Evolutionary conservation across 371 early-diverging fungal genomes (phyloP).

Genomic region (Circinella minor): DNA sequence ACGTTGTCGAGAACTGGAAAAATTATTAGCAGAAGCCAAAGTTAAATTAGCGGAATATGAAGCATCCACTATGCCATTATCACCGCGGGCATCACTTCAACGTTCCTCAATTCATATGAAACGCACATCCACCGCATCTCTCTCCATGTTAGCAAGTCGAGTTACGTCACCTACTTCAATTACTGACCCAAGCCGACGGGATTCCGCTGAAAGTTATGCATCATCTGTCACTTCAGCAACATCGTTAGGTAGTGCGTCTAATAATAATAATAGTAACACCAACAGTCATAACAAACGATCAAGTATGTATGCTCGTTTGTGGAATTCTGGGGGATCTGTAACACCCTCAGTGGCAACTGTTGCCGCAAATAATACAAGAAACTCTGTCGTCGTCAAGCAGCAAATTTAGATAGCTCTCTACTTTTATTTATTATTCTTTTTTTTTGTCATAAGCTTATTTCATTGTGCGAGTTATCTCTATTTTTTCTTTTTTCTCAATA

Average conservation of each 20-base stretch:
- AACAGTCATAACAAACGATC: conserved; percentile 39
- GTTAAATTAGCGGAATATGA: conserved; percentile 50
- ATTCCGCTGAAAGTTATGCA: conserved; percentile 45
- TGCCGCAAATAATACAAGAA: not conserved
- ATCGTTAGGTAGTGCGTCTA: conserved; percentile 30
- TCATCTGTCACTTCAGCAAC: conserved; percentile 41
- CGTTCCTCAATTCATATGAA: conserved; percentile 12
- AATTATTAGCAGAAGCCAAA: conserved; percentile 54
- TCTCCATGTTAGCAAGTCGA: conserved; percentile 35
- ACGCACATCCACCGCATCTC: conserved; percentile 34
- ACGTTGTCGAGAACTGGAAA: conserved; percentile 55
- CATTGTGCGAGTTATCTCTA: not conserved
- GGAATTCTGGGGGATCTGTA: conserved; percentile 23
- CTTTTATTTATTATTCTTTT: not conserved
- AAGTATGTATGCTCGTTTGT: conserved; percentile 52
- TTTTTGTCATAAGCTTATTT: not conserved
- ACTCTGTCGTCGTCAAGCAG: conserved; percentile 19
- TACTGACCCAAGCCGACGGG: conserved; percentile 25
- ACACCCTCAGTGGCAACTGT: conserved; percentile 2
- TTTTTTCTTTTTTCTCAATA: too few relatives aligned
- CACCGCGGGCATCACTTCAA: conserved; percentile 16
- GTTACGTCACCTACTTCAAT: conserved; percentile 32
- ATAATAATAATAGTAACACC: conserved; percentile 11
- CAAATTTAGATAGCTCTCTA: not conserved
- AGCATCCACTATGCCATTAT: conserved; percentile 20